Percentiles rank a stretch among this genome's conserved stretches.
Evolutionary conservation across 106 monocot genomes (phyloP).

Genomic region (Acorus gramineus): DNA sequence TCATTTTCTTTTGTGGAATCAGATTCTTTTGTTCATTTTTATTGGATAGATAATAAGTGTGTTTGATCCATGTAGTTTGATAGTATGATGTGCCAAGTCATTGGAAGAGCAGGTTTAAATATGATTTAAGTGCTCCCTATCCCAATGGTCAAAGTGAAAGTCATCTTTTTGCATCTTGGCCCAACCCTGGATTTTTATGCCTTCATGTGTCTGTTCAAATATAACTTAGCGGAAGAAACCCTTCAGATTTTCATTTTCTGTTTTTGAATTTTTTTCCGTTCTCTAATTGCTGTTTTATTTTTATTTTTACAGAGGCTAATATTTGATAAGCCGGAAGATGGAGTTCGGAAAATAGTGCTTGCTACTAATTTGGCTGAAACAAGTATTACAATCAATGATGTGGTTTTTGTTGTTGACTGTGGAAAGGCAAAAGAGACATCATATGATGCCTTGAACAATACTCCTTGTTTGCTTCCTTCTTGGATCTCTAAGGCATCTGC

Average conservation of each 20-base stretch:
- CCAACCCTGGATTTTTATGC: no score
- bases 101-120: no score
- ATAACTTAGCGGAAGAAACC: no score
- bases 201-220: no score
- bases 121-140: no score
- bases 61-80: no score
- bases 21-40: no score
- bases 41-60: no score
- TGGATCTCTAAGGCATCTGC: constrained; percentile 99
- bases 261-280: not conserved
- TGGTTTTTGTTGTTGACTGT: constrained; percentile 97
- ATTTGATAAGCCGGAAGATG: constrained; percentile 83
- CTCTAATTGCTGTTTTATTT: constrained; percentile 1
- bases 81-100: no score
- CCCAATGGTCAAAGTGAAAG: no score
- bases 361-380: constrained; percentile 99
- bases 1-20: no score
- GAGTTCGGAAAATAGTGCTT: constrained; percentile 90
- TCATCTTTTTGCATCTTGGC: no score
- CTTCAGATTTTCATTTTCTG: not conserved
- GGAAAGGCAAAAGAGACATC: constrained; percentile 99
- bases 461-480: constrained; percentile 96
- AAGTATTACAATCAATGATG: constrained; percentile 98
- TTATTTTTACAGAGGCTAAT: constrained; percentile 74
- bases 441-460: constrained; percentile 98